A percentile compares a stretch with the other conserved stretches of the same genome.
phyloP scores from a whole-genome alignment of 78 protist genomes.

The Dictyostelium capitatum region DNA sequence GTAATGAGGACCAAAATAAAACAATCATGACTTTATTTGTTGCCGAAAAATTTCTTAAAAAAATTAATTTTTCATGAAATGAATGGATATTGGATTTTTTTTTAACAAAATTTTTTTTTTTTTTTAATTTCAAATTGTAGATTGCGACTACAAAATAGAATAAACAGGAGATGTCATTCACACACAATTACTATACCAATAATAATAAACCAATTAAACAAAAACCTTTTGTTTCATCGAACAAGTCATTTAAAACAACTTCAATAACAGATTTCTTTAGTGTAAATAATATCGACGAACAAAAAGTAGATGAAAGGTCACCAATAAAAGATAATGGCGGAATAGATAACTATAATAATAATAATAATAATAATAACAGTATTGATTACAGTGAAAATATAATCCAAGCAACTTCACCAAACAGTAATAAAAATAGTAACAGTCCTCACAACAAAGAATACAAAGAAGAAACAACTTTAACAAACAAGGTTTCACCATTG shows the following conservation, averaged over 20 bases:
- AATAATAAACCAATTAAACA: not conserved
- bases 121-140: not conserved
- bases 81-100: no score
- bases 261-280: conserved; percentile 31
- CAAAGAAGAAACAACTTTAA: not conserved
- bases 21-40: no score
- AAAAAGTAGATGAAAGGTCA: not conserved
- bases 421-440: not conserved
- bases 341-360: not conserved
- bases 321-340: not conserved
- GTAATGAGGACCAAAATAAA: no score
- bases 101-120: not conserved
- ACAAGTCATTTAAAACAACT: not conserved
- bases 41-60: no score
- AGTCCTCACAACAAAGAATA: not conserved
- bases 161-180: not conserved
- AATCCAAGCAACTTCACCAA: not conserved
- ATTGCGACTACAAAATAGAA: not conserved
- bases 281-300: not conserved
- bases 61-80: no score
- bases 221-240: not conserved
- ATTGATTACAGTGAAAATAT: not conserved
- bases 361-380: not conserved
- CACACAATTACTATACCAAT: not conserved
- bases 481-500: not conserved